Percentiles rank a stretch among this genome's conserved stretches.
Conservation (phyloP, 2,329 filamentous ascomycete genomes). For the Xylariomycetidae sp. region DNA sequence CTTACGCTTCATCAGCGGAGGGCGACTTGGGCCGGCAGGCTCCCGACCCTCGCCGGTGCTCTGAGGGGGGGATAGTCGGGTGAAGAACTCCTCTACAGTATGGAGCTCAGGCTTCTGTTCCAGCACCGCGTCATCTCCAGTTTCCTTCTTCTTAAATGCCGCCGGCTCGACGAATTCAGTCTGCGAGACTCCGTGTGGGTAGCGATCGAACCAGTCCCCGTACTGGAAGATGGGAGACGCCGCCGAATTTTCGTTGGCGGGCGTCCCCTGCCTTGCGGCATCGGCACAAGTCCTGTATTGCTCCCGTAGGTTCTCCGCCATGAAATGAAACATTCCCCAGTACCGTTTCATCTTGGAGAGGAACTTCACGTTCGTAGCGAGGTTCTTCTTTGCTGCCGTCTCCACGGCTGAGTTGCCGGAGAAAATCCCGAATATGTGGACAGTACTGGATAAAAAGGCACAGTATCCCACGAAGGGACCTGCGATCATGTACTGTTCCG, state of each 20-base stretch:
- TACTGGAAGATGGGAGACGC: conserved; percentile 79
- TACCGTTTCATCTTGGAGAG: conserved; percentile 93
- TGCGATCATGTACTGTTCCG: conserved; percentile 73
- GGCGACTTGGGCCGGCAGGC: conserved; percentile 25
- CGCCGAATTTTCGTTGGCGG: conserved; percentile 40
- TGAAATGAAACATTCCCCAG: conserved; percentile 98
- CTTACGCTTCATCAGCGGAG: conserved; percentile 31
- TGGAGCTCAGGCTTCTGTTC: conserved; percentile 87
- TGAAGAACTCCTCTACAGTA: conserved; percentile 92
- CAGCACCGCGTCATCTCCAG: conserved; percentile 80
- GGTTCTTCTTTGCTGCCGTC: conserved; percentile 72
- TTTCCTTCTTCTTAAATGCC: conserved; percentile 64
- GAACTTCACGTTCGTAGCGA: conserved; percentile 85
- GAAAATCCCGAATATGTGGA: conserved; percentile 91
- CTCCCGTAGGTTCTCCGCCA: conserved; percentile 87
- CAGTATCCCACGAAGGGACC: conserved; percentile 95
- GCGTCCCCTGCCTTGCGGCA: conserved; percentile 65
- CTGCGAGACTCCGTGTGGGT: conserved; percentile 85
- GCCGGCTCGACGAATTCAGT: conserved; percentile 78
- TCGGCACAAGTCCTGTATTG: conserved; percentile 84
- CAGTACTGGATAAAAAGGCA: conserved; percentile 85
- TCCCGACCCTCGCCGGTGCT: conserved; percentile 38
- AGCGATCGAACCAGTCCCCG: conserved; percentile 94
- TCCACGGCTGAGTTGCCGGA: conserved; percentile 76
- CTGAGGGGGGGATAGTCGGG: conserved; percentile 66